Evolutionary conservation across 75 land plant genomes (phyloP), one percentile per base, ranked within the genome.

Genomic region (Cupressus sempervirens): DNA sequence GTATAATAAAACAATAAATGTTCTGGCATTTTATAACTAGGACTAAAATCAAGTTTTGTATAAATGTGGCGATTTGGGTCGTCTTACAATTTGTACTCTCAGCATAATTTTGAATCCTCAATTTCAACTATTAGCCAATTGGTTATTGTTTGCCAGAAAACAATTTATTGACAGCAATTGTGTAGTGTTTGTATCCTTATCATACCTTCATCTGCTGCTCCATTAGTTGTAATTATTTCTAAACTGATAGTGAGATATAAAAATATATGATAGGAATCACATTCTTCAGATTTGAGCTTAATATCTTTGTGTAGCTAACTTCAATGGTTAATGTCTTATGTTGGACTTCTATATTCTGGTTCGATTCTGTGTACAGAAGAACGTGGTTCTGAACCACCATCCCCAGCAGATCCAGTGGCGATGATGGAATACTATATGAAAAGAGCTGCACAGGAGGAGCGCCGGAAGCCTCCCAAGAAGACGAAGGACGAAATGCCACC

Each of bases 391-490:
- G 87, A 82, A 40, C 79, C 81, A 45, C 90, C 94, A 70, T 29
- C 90, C 41, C 82, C 90, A 56, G 73, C 91, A 80, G 99, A 98
- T 91, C 95, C 99, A 11, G 85, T 98, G 67, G 96, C 99, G 41
- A 96, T 98, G 99, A 98, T 98, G 99, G 99, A 98, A 52, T 98
- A 86, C 77, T 98, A 96, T 88, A 95, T 98, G 99, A 95, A 96
- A 84, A 98, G 96, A 83, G 99, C 99, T 87, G 99, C 99, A 38
- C 95, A 90, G 68, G 99, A 98, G 88, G 99, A 97, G 79, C 87
- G 88, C 45, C 84, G 77, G 68, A 95, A 89, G 84, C 96, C 88
- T 32, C 92, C 89, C 23, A 98, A 91, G 82, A 90, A 94, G 18
- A 90, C 94, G 0, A 98, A 95, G 70, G 97, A 96, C 92, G 99